Evolutionary conservation across 2,329 filamentous ascomycete species (phyloP), one percentile per base, ranked within the genome.

Genomic region (Helotiales sp.): DNA sequence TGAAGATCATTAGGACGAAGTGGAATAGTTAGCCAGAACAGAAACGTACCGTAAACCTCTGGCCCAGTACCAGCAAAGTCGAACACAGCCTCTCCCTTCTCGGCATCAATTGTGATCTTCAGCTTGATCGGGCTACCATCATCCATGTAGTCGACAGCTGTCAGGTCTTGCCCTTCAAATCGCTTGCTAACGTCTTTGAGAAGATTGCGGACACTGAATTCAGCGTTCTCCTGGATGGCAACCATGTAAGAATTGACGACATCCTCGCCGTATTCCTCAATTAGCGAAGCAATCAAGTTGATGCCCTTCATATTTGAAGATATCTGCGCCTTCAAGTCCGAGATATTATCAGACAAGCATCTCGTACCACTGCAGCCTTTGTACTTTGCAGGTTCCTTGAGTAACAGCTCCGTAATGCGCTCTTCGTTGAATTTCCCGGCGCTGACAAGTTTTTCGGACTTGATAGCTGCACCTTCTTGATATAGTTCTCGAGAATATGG

Each of bases 281-380:
- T 93, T 1, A 96, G 81, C 0, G 86, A 84, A 59, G 86, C 86
- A 71, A 96, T 96, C 24, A 95, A 82, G 40, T 88, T 89, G 75
- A 95, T 95, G 8, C 93, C 93, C 73, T 93, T 93, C 73, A 93
- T 90, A 75, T 97, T 96, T 13, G 93, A 92, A 0, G 93, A 92
- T 13, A 96, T 90, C 76, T 96, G 93, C 0, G 93, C 93, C 78
- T 94, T 93, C 47, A 97, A 83, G 76, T 96, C 93, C 61, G 93
- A 94, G 71, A 96, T 83, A 76, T 96, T 96, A 78, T 97, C 93
- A 10, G 87, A 88, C 1, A 96, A 82, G 75, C 92, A 93, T 50
- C 93, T 83, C 0, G 93, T 94, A 1, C 92, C 93, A 63, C 87
- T 89, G 79, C 92, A 96, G 0, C 91, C 93, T 0, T 89, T 87